Evolutionary conservation across 1,139 yeast species (phyloP).

Genomic region (Blastobotrys niveus): DNA sequence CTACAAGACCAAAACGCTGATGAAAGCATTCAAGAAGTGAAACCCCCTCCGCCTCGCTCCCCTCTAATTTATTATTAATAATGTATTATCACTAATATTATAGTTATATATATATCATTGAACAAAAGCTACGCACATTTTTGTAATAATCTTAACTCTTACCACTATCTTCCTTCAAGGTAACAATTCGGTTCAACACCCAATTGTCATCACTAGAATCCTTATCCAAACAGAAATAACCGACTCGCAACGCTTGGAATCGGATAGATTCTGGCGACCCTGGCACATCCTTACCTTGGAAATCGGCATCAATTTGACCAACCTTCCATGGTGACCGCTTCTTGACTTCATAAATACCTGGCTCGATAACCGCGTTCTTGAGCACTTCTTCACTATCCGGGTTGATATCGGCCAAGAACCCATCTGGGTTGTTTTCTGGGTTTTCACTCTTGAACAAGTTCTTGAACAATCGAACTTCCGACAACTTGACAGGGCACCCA

Average conservation of each 20-base stretch:
- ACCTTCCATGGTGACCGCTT: slow-evolving; percentile 62
- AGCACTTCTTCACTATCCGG: slow-evolving; percentile 67
- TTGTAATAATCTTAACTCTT: slow-evolving; percentile 26
- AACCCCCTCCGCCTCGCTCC: not conserved
- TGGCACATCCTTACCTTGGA: slow-evolving; percentile 51
- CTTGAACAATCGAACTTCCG: slow-evolving; percentile 81
- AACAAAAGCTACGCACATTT: not conserved
- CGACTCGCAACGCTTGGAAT: slow-evolving; percentile 97
- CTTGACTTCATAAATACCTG: slow-evolving; percentile 64
- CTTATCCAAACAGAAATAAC: slow-evolving; percentile 87
- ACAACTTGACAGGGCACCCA: slow-evolving; percentile 55
- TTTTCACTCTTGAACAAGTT: slow-evolving; percentile 87
- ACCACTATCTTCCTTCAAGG: slow-evolving; percentile 62
- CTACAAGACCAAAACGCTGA: slow-evolving; percentile 5
- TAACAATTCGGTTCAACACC: slow-evolving; percentile 80
- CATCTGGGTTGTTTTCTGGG: slow-evolving; percentile 83
- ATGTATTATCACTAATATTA: not conserved
- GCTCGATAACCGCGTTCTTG: slow-evolving; percentile 67
- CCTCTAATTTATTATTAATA: not conserved
- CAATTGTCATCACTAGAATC: slow-evolving; percentile 59
- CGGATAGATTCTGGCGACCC: slow-evolving; percentile 77
- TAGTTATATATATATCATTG: not conserved
- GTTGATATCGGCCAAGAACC: slow-evolving; percentile 78
- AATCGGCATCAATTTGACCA: slow-evolving; percentile 23
- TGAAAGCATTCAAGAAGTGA: slow-evolving; percentile 3